Evolutionary conservation across 164 flowering plant species (phyloP).

Genomic region (Malania oleifera): DNA sequence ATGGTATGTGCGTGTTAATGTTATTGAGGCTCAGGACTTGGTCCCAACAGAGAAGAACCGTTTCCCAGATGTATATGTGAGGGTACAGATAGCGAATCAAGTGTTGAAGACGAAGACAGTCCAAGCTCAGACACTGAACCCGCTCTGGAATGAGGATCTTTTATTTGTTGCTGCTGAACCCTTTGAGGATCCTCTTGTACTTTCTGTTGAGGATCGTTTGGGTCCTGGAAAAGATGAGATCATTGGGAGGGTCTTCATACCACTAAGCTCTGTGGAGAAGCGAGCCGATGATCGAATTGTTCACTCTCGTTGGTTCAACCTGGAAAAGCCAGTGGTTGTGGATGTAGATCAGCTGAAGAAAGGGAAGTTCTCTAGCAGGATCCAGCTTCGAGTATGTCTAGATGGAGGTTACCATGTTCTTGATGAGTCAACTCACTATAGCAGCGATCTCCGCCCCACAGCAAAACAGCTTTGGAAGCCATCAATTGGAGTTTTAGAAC

Average conservation of each 20-base stretch:
- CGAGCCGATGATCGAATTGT: constrained; percentile 83
- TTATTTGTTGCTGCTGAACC: constrained; percentile 91
- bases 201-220: constrained; percentile 78
- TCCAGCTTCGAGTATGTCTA: constrained; percentile 73
- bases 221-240: constrained; percentile 87
- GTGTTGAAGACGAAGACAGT: constrained; percentile 60
- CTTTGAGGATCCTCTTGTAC: constrained; percentile 76
- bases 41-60: constrained; percentile 61
- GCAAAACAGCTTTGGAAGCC: constrained; percentile 88
- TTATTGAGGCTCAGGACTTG: constrained; percentile 90
- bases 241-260: constrained; percentile 69
- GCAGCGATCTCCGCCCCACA: constrained; percentile 91
- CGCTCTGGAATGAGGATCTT: constrained; percentile 87
- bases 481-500: constrained; percentile 71
- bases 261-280: constrained; percentile 53
- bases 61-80: constrained; percentile 73
- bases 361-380: constrained; percentile 69
- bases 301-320: constrained; percentile 72
- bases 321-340: constrained; percentile 66
- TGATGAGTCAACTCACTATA: constrained; percentile 87
- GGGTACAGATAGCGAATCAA: constrained; percentile 77
- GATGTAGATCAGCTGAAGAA: constrained; percentile 80
- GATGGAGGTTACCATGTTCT: constrained; percentile 98
- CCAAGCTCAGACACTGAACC: constrained; percentile 55
- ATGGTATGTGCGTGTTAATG: constrained; percentile 87